Percentiles rank a stretch among this genome's conserved stretches.
These are phyloP conservation scores for Phyllostachys edulis DNA, from an alignment of 176 grass and related monocot species.

Conservation along the genomic window DNA sequence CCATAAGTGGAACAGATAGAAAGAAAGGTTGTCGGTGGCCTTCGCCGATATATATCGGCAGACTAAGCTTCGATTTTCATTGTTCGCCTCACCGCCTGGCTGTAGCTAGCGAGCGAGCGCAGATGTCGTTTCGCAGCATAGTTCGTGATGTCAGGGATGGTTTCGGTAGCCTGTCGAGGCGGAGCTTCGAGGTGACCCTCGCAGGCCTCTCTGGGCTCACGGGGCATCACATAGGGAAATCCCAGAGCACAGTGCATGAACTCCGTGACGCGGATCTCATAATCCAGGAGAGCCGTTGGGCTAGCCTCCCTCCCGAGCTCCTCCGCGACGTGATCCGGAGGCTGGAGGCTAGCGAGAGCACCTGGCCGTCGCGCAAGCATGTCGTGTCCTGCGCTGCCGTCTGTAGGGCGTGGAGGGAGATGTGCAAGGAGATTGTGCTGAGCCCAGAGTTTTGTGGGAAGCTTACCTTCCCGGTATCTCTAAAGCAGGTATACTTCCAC, in stretches of 20 bases:
- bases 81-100: neutral
- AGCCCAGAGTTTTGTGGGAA: constrained; percentile 83
- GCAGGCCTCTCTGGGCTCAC: constrained; percentile 60
- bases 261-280: constrained; percentile 48
- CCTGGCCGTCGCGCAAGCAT: constrained; percentile 77
- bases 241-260: constrained; percentile 74
- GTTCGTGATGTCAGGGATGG: constrained; percentile 80
- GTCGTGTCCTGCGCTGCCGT: constrained; percentile 91
- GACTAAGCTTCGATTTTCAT: constrained; percentile 15
- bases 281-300: constrained; percentile 77
- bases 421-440: constrained; percentile 87
- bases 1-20: constrained; percentile 4
- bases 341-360: constrained; percentile 79
- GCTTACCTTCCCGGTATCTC: constrained; percentile 91
- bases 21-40: constrained; percentile 16
- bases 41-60: neutral
- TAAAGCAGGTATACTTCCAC: constrained; percentile 73
- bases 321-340: constrained; percentile 82
- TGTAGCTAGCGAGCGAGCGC: neutral
- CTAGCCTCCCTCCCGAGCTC: constrained; percentile 82
- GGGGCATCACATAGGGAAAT: constrained; percentile 50
- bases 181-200: constrained; percentile 88
- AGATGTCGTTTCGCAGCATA: constrained; percentile 94
- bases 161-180: constrained; percentile 80
- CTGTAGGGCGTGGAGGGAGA: constrained; percentile 86